These are phyloP conservation scores for Hygrophoropsis aurantiaca DNA, from an alignment of 768 basidiomycete genomes.

Conservation along the genomic window DNA sequence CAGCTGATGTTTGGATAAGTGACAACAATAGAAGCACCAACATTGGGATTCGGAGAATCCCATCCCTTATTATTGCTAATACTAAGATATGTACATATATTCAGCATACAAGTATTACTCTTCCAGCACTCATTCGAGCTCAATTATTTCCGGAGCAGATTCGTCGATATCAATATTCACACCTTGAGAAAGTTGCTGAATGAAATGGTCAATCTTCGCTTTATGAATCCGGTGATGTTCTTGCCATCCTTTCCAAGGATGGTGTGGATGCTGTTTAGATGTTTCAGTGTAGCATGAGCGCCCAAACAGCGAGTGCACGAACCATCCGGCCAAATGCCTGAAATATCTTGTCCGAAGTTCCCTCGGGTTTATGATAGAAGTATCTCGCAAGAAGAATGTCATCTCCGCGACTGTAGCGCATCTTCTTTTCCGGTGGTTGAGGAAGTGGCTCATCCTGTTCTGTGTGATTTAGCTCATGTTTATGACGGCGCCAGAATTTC, in stretches of 20 bases:
- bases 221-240: constrained; percentile 90
- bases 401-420: constrained; percentile 79
- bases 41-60: too few relatives aligned
- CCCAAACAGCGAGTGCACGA: too few relatives aligned
- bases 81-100: too few relatives aligned
- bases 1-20: too few relatives aligned
- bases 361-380: constrained; percentile 72
- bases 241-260: constrained; percentile 95
- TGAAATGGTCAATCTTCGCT: constrained; percentile 79
- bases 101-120: too few relatives aligned
- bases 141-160: constrained; percentile 14
- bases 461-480: constrained; percentile 71
- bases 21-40: too few relatives aligned
- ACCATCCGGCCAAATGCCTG: constrained; percentile 77
- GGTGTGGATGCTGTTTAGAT: constrained; percentile 67
- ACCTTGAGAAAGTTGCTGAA: constrained; percentile 58
- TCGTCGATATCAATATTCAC: constrained; percentile 46
- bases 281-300: neutral
- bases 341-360: constrained; percentile 83
- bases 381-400: constrained; percentile 77
- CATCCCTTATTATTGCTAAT: too few relatives aligned
- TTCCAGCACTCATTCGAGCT: too few relatives aligned
- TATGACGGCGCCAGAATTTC: constrained; percentile 89
- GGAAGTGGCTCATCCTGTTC: constrained; percentile 73
- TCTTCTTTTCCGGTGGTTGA: constrained; percentile 80